Conservation (phyloP, 2,329 filamentous ascomycete species). For the Colletotrichum truncatum region DNA sequence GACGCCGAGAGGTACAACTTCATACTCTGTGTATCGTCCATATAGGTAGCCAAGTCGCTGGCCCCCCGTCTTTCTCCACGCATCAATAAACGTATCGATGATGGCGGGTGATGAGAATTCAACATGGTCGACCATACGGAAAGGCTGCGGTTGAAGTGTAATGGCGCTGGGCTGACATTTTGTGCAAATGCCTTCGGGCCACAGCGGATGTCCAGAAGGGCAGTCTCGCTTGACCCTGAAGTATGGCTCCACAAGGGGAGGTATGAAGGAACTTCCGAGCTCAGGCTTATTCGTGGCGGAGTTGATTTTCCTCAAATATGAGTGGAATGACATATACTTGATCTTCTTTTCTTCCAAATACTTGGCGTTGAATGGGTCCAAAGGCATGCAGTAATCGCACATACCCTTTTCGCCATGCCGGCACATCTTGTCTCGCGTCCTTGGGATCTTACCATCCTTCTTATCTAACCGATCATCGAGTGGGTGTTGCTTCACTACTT, state of each 20-base stretch:
- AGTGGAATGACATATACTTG: constrained; percentile 97
- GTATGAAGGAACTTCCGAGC: constrained; percentile 93
- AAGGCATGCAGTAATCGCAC: constrained; percentile 98
- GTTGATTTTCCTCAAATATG: constrained; percentile 94
- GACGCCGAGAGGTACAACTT: constrained; percentile 89
- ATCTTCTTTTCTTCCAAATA: constrained; percentile 97
- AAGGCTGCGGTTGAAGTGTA: constrained; percentile 90
- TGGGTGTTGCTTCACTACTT: constrained; percentile 85
- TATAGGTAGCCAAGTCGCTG: constrained; percentile 93
- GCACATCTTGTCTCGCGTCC: constrained; percentile 89
- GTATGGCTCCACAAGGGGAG: constrained; percentile 90
- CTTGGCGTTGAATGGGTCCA: constrained; percentile 90
- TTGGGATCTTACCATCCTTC: constrained; percentile 87
- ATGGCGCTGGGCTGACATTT: constrained; percentile 99
- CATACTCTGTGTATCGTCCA: constrained; percentile 89
- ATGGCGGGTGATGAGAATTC: constrained; percentile 89
- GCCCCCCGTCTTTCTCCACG: constrained; percentile 86
- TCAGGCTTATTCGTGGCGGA: constrained; percentile 96
- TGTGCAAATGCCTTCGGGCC: constrained; percentile 96
- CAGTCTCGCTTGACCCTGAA: constrained; percentile 90
- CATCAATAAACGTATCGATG: constrained; percentile 89
- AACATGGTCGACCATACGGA: constrained; percentile 97
- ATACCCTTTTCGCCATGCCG: constrained; percentile 96
- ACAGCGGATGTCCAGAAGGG: constrained; percentile 90
- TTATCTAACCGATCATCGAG: constrained; percentile 89